Percentiles rank a stretch among this genome's conserved stretches.
Evolutionary conservation across 495 filamentous ascomycete species (phyloP).

Genomic region (Podospora didyma): DNA sequence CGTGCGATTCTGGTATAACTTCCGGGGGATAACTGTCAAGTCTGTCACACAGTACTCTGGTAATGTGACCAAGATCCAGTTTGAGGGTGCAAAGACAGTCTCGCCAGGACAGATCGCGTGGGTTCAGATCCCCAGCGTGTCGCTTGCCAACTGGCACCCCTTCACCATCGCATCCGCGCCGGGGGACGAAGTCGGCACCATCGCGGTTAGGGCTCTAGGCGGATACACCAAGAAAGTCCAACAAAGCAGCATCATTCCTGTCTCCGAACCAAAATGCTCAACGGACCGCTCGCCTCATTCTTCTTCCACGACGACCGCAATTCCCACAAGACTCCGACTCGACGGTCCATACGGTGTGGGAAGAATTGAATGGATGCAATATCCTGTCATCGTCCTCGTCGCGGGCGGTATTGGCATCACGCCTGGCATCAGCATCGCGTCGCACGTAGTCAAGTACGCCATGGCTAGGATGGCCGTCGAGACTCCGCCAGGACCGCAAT

Average conservation of each 20-base stretch:
- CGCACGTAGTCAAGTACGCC: background rate
- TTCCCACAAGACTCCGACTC: too few relatives aligned
- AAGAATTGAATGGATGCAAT: background rate
- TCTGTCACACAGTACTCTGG: slow-evolving; percentile 2
- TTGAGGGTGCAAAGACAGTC: background rate
- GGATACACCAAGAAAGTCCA: too few relatives aligned
- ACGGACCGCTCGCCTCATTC: too few relatives aligned
- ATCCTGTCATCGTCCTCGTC: background rate
- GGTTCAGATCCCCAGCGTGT: slow-evolving; percentile 3
- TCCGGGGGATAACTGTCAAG: background rate
- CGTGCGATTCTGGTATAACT: background rate
- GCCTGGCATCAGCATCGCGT: slow-evolving; percentile 8
- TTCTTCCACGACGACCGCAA: too few relatives aligned
- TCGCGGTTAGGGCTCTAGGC: background rate
- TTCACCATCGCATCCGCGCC: slow-evolving; percentile 1
- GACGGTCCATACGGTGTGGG: too few relatives aligned
- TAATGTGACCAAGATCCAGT: background rate
- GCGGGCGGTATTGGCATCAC: slow-evolving; percentile 7
- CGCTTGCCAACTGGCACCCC: slow-evolving; percentile 1
- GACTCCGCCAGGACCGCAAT: too few relatives aligned
- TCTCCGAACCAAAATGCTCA: too few relatives aligned
- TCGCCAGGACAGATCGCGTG: slow-evolving; percentile 1
- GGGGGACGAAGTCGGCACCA: background rate
- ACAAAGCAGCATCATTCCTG: too few relatives aligned
- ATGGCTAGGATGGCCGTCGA: background rate